These are phyloP conservation scores for Rhizopogon roseolus DNA, from an alignment of 768 basidiomycete species.

Conservation along the genomic window DNA sequence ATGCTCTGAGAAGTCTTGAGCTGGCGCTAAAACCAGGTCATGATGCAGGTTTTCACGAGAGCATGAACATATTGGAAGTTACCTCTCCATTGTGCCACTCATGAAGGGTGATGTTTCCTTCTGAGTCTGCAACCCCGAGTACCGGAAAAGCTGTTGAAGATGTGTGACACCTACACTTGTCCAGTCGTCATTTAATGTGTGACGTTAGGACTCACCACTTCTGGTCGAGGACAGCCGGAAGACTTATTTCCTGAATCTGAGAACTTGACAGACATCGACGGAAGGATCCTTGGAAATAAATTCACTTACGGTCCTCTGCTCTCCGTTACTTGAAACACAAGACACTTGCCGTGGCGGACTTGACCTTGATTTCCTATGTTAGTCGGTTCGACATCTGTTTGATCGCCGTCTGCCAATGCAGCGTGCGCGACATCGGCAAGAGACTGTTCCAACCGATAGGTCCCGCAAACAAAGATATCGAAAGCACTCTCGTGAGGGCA, in stretches of 20 bases:
- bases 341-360: constrained; percentile 64
- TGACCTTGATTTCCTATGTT: constrained; percentile 20
- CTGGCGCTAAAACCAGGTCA: constrained; percentile 28
- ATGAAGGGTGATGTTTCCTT: constrained; percentile 70
- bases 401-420: background rate
- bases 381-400: background rate
- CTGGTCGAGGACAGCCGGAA: constrained; percentile 87
- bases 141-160: constrained; percentile 35
- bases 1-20: constrained; percentile 39
- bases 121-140: constrained; percentile 79
- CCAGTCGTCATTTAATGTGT: background rate
- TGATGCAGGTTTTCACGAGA: background rate
- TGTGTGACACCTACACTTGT: constrained; percentile 53
- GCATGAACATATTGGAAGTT: background rate
- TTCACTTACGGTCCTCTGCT: constrained; percentile 30
- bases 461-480: constrained; percentile 81
- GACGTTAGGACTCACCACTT: constrained; percentile 67
- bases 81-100: constrained; percentile 51
- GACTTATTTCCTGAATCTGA: constrained; percentile 61
- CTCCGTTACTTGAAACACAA: constrained; percentile 53
- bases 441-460: constrained; percentile 71
- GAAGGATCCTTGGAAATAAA: background rate
- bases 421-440: constrained; percentile 15
- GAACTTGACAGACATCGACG: constrained; percentile 28
- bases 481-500: constrained; percentile 62